Base-by-base conservation (phyloP, 2,329 filamentous ascomycete genomes). In the Pseudogymnoascus sp. region DNA sequence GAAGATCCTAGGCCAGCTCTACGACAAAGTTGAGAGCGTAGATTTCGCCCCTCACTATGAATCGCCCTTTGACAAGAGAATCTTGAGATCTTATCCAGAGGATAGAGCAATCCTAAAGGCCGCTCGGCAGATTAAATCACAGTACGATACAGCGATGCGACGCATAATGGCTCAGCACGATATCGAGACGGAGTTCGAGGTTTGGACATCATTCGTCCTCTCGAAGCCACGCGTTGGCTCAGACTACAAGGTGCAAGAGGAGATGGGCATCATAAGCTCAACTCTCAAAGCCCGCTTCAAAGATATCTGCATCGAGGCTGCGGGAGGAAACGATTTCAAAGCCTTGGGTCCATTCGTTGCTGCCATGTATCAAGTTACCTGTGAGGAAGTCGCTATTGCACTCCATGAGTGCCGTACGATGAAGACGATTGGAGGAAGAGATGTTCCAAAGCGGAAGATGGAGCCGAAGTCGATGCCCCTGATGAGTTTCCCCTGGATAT, bases 401-500 rank as follows among this genome's bases (percentile, higher is more conserved):
- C 73, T 87, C 4, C 73, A 77, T 18, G 81, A 85, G 67, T 77
- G 77, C 36, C 72, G 72, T 25, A 62, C 67, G 9, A 74, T 68
- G 0, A 75, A 73, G 64, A 68, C 73, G 2, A 74, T 74, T 5
- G 78, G 72, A 13, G 76, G 75, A 1, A 66, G 70, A 31, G 67
- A 70, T n/a, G 68, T 77, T 5, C 74, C 73, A 4, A 65, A 71
- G 10, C 71, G 74, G 21, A 72, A 70, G 18, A 74, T 75, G 69
- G 75, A 74, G 9, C 69, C 78, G 1, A 77, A 77, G 7, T 75
- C 77, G 1, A 87, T 92, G 80, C 93, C 94, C 0, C 77, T 97
- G 7, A 94, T 97, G 68, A 94, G 88, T 63, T 97, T 97, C 68
- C 93, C 94, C 0, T 99, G 94, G 94, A 78, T 97, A 1, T 96